Evolutionary conservation across 2,329 filamentous ascomycete genomes (phyloP).

Genomic region (Chaetomium olivaceum): DNA sequence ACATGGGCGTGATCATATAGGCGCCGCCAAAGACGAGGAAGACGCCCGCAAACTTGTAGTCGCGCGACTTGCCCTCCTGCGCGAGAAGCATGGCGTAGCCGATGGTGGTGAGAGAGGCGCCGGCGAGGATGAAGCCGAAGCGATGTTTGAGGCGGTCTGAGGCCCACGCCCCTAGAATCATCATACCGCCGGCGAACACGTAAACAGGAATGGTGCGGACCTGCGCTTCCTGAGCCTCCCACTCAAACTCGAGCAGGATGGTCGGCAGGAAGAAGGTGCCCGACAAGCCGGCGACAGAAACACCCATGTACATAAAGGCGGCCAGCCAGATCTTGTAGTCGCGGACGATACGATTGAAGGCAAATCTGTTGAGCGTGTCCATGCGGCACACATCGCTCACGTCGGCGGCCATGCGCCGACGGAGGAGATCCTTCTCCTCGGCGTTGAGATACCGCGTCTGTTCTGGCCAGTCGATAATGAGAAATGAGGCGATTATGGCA

Average conservation of each 20-base stretch:
- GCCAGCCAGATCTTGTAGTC: constrained; percentile 51
- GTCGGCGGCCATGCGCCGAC: constrained; percentile 37
- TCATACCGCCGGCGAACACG: constrained; percentile 37
- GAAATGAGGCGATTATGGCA: constrained; percentile 45
- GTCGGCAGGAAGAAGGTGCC: constrained; percentile 45
- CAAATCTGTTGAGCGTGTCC: constrained; percentile 38
- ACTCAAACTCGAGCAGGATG: constrained; percentile 45
- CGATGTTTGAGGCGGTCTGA: constrained; percentile 41
- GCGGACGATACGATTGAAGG: constrained; percentile 42
- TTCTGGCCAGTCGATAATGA: constrained; percentile 48
- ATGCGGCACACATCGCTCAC: constrained; percentile 32
- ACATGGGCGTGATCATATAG: constrained; percentile 39
- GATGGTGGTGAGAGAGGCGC: constrained; percentile 35
- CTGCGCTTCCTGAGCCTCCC: constrained; percentile 40
- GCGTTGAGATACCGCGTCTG: constrained; percentile 42
- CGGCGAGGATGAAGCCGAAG: constrained; percentile 39
- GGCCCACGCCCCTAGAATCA: constrained; percentile 37
- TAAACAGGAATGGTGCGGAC: constrained; percentile 44
- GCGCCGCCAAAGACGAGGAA: constrained; percentile 42
- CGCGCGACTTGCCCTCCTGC: constrained; percentile 33
- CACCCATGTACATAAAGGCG: constrained; percentile 34
- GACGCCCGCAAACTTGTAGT: constrained; percentile 40
- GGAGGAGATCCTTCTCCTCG: constrained; percentile 45
- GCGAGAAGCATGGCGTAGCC: constrained; percentile 41
- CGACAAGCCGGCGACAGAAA: constrained; percentile 35